Evolutionary conservation across 441 rosid genomes (phyloP).

Genomic region (Pelargonium australe): DNA sequence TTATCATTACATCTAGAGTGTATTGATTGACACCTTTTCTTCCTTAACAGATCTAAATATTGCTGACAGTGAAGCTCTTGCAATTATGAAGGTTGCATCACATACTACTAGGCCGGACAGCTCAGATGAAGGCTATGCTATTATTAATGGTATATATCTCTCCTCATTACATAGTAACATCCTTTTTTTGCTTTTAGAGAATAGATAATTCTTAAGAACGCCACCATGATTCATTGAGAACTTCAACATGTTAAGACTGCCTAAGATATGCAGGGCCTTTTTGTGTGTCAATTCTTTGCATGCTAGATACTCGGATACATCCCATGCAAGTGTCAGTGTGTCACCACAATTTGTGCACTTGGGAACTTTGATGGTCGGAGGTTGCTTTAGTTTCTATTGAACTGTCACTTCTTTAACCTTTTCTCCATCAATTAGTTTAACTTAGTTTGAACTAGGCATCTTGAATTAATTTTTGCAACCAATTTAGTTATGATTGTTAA

Average conservation of each 20-base stretch:
- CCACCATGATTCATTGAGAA: neutral
- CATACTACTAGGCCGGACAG: conserved; percentile 20
- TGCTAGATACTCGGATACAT: too few relatives aligned
- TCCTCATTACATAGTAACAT: neutral
- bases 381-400: too few relatives aligned
- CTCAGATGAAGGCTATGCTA: conserved; percentile 25
- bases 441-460: too few relatives aligned
- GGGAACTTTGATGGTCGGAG: too few relatives aligned
- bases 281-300: neutral
- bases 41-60: conserved; percentile 39
- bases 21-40: conserved; percentile 9
- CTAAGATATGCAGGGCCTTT: neutral
- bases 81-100: conserved; percentile 46
- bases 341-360: too few relatives aligned
- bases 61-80: conserved; percentile 56
- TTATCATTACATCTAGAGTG: neutral
- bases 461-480: too few relatives aligned
- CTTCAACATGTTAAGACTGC: neutral
- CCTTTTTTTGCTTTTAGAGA: neutral
- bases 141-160: conserved; percentile 40
- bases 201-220: neutral
- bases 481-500: too few relatives aligned
- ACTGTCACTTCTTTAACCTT: too few relatives aligned
- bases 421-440: too few relatives aligned
- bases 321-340: too few relatives aligned